These are phyloP conservation scores for Amyloporia xantha DNA, from an alignment of 768 basidiomycete genomes.

Conservation along the genomic window DNA sequence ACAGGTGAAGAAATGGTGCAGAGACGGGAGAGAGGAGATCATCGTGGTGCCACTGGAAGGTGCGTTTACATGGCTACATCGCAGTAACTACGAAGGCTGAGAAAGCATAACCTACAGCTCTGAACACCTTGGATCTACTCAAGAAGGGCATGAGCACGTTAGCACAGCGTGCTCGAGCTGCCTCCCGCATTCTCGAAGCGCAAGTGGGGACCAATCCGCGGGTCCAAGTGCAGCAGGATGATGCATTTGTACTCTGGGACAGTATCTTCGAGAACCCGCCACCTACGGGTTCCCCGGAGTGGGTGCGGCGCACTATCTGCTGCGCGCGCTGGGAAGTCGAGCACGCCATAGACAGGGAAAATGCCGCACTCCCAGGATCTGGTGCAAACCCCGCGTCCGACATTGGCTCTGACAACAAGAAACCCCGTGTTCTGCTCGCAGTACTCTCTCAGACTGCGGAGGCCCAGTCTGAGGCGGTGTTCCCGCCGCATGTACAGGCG, in stretches of 20 bases:
- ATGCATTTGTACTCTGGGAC: conserved; percentile 82
- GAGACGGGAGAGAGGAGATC: conserved; percentile 68
- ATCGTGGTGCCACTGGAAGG: conserved; percentile 87
- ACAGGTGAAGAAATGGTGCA: conserved; percentile 79
- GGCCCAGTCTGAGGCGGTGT: conserved; percentile 9
- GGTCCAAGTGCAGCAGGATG: conserved; percentile 75
- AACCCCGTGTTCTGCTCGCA: conserved; percentile 57
- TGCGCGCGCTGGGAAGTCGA: conserved; percentile 74
- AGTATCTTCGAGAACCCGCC: conserved; percentile 41
- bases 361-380: conserved; percentile 10
- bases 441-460: conserved; percentile 26
- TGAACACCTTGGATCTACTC: conserved; percentile 86
- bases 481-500: conserved; percentile 2
- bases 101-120: too few relatives aligned
- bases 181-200: conserved; percentile 83
- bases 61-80: conserved; percentile 24
- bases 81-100: conserved; percentile 19
- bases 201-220: conserved; percentile 80
- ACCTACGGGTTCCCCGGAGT: conserved; percentile 53
- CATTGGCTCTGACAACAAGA: conserved; percentile 6
- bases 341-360: conserved; percentile 35
- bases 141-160: conserved; percentile 83
- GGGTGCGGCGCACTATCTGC: conserved; percentile 79
- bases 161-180: conserved; percentile 78
- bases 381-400: neutral